phyloP scores from a whole-genome alignment of 2,329 filamentous ascomycete genomes.

The Incumbomyces delicatus region DNA sequence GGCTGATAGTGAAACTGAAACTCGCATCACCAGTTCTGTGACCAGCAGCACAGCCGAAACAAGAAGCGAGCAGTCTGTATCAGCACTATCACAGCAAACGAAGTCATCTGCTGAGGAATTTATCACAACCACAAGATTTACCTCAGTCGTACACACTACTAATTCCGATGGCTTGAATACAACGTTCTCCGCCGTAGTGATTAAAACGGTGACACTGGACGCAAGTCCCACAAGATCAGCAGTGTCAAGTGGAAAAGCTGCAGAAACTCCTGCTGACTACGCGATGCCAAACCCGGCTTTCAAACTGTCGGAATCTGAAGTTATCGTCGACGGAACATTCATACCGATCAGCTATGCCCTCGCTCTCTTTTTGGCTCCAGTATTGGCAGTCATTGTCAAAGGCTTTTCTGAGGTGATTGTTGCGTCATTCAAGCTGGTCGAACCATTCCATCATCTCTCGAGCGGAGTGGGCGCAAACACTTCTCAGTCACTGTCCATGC shows the following conservation, averaged over 20 bases:
- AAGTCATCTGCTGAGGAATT: not conserved
- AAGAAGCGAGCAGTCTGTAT: too few species aligned
- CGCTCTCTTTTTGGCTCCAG: conserved; percentile 1
- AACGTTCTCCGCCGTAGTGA: not conserved
- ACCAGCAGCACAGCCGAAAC: too few species aligned
- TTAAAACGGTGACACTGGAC: not conserved
- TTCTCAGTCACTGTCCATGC: conserved; percentile 6
- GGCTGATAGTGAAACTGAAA: too few species aligned
- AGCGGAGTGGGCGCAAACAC: conserved; percentile 8
- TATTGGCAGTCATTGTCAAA: conserved; percentile 8
- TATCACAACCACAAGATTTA: not conserved
- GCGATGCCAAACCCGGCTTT: not conserved
- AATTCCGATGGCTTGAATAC: not conserved
- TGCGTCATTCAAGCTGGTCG: conserved; percentile 12
- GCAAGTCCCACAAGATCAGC: not conserved
- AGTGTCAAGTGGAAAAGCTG: not conserved
- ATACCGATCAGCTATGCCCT: not conserved
- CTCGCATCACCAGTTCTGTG: too few species aligned
- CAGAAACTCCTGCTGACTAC: not conserved
- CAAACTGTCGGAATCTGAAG: not conserved
- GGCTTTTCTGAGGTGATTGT: conserved; percentile 8
- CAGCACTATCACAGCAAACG: too few species aligned
- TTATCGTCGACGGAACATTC: not conserved
- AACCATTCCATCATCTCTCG: conserved; percentile 12
- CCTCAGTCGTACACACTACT: not conserved